Evolutionary conservation across 306 rosid genomes (phyloP).

Genomic region (Malus sieversii): DNA sequence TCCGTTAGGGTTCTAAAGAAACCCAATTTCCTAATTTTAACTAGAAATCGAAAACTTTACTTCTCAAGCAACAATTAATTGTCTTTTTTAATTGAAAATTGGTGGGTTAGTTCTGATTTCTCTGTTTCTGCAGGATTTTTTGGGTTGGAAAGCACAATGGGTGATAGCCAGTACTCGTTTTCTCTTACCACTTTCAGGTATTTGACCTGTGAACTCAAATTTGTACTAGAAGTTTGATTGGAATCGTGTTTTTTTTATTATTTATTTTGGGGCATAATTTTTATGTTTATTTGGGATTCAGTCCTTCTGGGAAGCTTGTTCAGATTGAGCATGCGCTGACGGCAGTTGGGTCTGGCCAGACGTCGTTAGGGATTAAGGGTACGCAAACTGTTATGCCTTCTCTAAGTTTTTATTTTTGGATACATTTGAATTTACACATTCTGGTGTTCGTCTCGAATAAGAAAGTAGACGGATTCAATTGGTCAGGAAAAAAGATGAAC

Average conservation of each 20-base stretch:
- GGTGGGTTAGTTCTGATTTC: neutral
- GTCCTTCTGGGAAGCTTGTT: conserved; percentile 78
- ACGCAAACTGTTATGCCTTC: neutral
- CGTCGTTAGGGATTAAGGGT: conserved; percentile 80
- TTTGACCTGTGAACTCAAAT: neutral
- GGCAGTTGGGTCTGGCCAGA: conserved; percentile 77
- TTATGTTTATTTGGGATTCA: conserved; percentile 9
- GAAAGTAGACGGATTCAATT: neutral
- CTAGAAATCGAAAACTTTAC: neutral
- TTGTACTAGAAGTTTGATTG: neutral
- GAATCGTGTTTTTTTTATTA: neutral
- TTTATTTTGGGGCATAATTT: neutral
- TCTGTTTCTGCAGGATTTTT: neutral
- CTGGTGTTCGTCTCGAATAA: neutral
- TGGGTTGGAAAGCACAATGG: conserved; percentile 4
- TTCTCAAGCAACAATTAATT: neutral
- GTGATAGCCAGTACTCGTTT: conserved; percentile 34
- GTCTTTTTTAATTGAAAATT: neutral
- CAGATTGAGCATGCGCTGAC: conserved; percentile 84
- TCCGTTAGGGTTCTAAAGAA: neutral
- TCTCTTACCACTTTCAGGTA: conserved; percentile 39
- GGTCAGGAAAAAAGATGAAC: neutral
- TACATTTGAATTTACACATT: neutral
- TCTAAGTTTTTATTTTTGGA: neutral
- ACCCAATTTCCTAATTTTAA: neutral